Conservation (phyloP, 2,329 filamentous ascomycete genomes). For the Penicillium vulpinum region DNA sequence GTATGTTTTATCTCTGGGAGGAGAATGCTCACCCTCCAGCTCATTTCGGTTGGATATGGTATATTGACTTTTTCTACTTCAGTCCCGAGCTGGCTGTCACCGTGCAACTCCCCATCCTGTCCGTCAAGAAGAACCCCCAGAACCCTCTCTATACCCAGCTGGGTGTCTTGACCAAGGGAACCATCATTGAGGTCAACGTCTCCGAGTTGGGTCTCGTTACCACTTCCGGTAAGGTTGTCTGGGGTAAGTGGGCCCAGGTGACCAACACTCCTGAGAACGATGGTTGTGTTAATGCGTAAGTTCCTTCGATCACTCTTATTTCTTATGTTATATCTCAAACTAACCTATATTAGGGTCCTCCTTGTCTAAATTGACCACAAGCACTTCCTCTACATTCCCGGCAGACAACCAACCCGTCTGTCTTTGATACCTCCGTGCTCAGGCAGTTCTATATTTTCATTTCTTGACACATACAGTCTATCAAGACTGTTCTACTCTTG, state of each 20-base stretch:
- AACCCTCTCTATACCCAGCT: slow-evolving; percentile 90
- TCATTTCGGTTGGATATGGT: slow-evolving; percentile 9
- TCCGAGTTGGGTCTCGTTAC: slow-evolving; percentile 89
- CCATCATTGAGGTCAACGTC: slow-evolving; percentile 87
- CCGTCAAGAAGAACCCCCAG: slow-evolving; percentile 82
- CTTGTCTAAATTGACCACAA: slow-evolving; percentile 22
- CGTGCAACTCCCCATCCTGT: slow-evolving; percentile 78
- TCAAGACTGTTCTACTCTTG: slow-evolving; percentile 20
- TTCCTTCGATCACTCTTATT: background rate
- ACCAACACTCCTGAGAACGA: slow-evolving; percentile 33
- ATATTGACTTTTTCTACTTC: slow-evolving; percentile 12
- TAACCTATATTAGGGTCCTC: slow-evolving; percentile 17
- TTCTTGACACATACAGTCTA: slow-evolving; percentile 19
- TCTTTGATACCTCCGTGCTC: slow-evolving; percentile 25
- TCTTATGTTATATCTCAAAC: background rate
- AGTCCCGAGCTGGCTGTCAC: slow-evolving; percentile 77
- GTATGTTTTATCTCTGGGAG: slow-evolving; percentile 24
- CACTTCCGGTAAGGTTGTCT: slow-evolving; percentile 86
- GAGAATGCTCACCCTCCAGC: background rate
- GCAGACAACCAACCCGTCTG: slow-evolving; percentile 18
- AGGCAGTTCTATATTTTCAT: slow-evolving; percentile 19
- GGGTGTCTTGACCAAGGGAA: slow-evolving; percentile 84
- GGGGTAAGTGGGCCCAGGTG: slow-evolving; percentile 80
- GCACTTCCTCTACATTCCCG: slow-evolving; percentile 14
- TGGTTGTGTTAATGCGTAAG: slow-evolving; percentile 21